phyloP scores from a whole-genome alignment of 1,284 basidiomycete genomes.

The Irpex rosettiformis region DNA sequence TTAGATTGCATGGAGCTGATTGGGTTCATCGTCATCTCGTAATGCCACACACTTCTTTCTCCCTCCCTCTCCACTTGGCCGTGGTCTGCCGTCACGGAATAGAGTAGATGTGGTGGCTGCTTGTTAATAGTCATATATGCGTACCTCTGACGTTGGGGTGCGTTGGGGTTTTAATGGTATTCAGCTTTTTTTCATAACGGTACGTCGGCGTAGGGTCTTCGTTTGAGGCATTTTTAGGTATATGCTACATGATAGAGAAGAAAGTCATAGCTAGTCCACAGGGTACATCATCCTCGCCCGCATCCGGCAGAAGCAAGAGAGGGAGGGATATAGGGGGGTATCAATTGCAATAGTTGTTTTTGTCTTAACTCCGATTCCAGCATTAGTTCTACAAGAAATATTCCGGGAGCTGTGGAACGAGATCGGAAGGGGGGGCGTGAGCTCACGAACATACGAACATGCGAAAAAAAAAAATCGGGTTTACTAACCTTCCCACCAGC shows the following conservation, averaged over 20 bases:
- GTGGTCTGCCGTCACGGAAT: background rate
- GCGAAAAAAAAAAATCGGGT: background rate
- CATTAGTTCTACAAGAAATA: slow-evolving; percentile 20
- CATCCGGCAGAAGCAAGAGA: too few species aligned
- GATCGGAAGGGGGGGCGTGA: background rate
- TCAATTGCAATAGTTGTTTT: too few species aligned
- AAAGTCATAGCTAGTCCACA: background rate
- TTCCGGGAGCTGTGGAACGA: slow-evolving; percentile 16
- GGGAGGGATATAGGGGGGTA: background rate
- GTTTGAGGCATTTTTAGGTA: background rate
- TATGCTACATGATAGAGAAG: slow-evolving; percentile 1
- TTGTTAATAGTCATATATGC: too few species aligned
- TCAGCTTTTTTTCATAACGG: background rate
- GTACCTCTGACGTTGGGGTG: too few species aligned
- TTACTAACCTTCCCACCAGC: slow-evolving; percentile 58
- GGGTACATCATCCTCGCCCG: background rate
- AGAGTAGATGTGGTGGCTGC: too few species aligned
- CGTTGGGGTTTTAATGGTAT: too few species aligned
- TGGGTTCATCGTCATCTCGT: background rate
- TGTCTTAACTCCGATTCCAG: too few species aligned
- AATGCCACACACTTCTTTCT: background rate
- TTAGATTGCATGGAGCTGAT: background rate
- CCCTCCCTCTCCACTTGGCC: background rate
- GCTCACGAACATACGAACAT: background rate
- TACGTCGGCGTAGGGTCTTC: background rate